Conservation (phyloP, 345 rosid genomes). For the Luvunga scandens region DNA sequence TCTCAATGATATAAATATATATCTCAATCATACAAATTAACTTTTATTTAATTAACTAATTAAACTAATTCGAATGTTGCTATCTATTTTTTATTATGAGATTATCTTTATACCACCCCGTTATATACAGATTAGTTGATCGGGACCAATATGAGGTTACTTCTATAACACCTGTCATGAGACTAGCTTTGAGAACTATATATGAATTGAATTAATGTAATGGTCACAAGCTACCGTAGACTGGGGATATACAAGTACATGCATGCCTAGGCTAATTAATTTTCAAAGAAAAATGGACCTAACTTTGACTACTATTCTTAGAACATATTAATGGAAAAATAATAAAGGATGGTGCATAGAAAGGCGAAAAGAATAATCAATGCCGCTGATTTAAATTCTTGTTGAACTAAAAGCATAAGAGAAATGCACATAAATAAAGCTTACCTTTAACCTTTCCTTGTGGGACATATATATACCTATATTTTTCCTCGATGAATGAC, state of each 20-base stretch:
- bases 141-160: too few species aligned
- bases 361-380: background rate
- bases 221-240: background rate
- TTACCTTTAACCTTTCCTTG: background rate
- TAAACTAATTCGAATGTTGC: background rate
- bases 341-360: background rate
- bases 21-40: background rate
- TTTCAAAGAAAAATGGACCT: conserved; percentile 11
- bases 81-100: too few species aligned
- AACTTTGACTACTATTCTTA: background rate
- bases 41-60: background rate
- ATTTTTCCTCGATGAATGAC: background rate
- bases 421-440: background rate
- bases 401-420: background rate
- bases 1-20: background rate
- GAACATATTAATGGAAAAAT: background rate
- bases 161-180: too few species aligned
- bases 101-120: too few species aligned
- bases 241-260: too few species aligned
- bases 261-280: background rate
- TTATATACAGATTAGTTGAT: too few species aligned
- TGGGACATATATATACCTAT: background rate
- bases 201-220: too few species aligned
- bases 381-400: background rate
- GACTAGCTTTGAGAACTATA: background rate